Conservation (phyloP, 306 rosid species). For the Hylodesmum podocarpum region DNA sequence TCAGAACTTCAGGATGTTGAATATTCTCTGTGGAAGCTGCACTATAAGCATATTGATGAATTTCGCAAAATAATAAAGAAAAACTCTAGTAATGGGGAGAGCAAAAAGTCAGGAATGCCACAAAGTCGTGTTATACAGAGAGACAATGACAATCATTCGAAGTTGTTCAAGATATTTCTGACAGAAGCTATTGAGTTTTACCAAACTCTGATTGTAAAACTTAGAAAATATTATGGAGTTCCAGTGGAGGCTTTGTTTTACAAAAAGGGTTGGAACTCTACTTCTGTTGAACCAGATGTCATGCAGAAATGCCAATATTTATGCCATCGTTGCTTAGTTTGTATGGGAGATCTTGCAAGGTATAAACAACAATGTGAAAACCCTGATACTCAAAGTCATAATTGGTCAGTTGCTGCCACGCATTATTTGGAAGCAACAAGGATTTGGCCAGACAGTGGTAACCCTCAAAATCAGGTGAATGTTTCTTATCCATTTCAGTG, state of each 20-base stretch:
- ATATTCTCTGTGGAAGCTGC: conserved; percentile 93
- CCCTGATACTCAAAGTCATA: conserved; percentile 48
- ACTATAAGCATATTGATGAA: conserved; percentile 91
- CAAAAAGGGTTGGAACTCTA: conserved; percentile 36
- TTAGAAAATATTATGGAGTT: conserved; percentile 55
- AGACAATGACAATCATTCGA: conserved; percentile 34
- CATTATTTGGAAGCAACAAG: conserved; percentile 86
- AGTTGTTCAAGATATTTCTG: conserved; percentile 67
- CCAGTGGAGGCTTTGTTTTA: conserved; percentile 55
- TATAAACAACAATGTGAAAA: conserved; percentile 80
- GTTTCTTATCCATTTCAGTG: not conserved
- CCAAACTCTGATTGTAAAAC: conserved; percentile 60
- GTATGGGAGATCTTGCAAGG: conserved; percentile 94
- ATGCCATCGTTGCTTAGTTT: conserved; percentile 90
- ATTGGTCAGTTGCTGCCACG: conserved; percentile 91
- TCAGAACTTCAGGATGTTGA: conserved; percentile 87
- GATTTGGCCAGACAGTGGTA: conserved; percentile 95
- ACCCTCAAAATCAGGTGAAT: conserved; percentile 91
- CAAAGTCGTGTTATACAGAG: conserved; percentile 36
- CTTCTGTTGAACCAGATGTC: conserved; percentile 49
- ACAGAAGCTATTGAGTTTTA: conserved; percentile 78
- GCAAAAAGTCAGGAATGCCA: conserved; percentile 26
- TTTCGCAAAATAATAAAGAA: conserved; percentile 79
- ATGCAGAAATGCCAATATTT: conserved; percentile 66
- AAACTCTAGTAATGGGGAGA: conserved; percentile 48